phyloP scores from a whole-genome alignment of 2,329 filamentous ascomycete species.

The Rhynchosporium secalis region DNA sequence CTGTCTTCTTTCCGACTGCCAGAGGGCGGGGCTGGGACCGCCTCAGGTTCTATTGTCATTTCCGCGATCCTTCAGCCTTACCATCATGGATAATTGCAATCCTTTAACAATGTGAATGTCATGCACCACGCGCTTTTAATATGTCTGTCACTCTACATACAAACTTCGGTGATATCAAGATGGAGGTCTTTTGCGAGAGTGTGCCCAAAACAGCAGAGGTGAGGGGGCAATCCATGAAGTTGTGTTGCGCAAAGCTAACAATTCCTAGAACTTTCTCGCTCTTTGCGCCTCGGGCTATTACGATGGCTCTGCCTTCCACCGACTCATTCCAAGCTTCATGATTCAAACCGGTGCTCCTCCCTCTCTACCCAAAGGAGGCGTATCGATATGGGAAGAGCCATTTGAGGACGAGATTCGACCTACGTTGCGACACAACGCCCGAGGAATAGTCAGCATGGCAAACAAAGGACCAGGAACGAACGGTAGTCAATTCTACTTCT shows the following conservation, averaged over 20 bases:
- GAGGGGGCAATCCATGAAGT: conserved; percentile 32
- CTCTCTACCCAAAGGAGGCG: conserved; percentile 63
- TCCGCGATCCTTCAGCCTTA: conserved; percentile 2
- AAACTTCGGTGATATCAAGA: conserved; percentile 83
- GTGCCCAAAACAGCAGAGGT: conserved; percentile 90
- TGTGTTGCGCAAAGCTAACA: conserved; percentile 23
- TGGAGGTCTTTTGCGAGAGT: conserved; percentile 94
- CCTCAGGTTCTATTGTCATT: not conserved
- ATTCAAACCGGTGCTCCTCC: conserved; percentile 70
- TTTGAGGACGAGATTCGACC: conserved; percentile 84
- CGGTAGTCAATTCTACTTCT: conserved; percentile 79
- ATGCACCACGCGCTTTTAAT: conserved; percentile 21
- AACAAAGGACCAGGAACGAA: conserved; percentile 75
- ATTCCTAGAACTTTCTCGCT: conserved; percentile 75
- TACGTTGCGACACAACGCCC: conserved; percentile 64
- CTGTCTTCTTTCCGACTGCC: not conserved
- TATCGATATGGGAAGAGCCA: conserved; percentile 69
- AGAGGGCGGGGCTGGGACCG: conserved; percentile 5
- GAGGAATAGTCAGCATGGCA: conserved; percentile 75
- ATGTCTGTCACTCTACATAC: conserved; percentile 82
- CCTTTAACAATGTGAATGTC: conserved; percentile 21
- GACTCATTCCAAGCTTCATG: conserved; percentile 80
- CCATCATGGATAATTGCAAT: not conserved
- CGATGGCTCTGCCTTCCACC: conserved; percentile 73
- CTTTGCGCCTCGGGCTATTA: conserved; percentile 81